A percentile compares a stretch with the other conserved stretches of the same genome.
phyloP scores from a whole-genome alignment of 2,329 filamentous ascomycete genomes.

The Huntiella omanensis region DNA sequence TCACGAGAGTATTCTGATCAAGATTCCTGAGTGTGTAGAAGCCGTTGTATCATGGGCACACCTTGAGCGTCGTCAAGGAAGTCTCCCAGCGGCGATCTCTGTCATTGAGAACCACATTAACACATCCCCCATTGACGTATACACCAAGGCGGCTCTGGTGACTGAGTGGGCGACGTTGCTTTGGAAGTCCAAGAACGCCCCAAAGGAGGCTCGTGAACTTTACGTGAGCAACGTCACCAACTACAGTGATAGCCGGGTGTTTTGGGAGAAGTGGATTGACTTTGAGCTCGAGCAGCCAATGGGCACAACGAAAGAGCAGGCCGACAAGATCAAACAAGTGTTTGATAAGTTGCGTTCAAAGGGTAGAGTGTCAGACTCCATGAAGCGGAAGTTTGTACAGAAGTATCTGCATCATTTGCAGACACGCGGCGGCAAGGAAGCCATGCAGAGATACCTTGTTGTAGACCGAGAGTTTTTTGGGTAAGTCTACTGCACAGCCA shows the following conservation, averaged over 20 bases:
- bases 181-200: constrained; percentile 71
- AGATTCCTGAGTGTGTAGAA: constrained; percentile 66
- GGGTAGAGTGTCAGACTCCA: constrained; percentile 46
- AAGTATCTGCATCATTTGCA: constrained; percentile 71
- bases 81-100: constrained; percentile 66
- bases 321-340: constrained; percentile 61
- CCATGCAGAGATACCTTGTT: constrained; percentile 69
- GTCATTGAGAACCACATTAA: constrained; percentile 70
- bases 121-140: constrained; percentile 48
- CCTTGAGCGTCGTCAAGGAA: constrained; percentile 62
- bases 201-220: constrained; percentile 63
- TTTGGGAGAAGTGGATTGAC: constrained; percentile 76
- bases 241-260: constrained; percentile 68
- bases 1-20: constrained; percentile 58
- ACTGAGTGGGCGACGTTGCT: constrained; percentile 74
- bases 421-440: constrained; percentile 60
- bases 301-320: constrained; percentile 45
- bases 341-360: constrained; percentile 56
- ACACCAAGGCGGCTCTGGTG: constrained; percentile 70
- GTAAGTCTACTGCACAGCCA: constrained; percentile 24
- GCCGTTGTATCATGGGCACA: constrained; percentile 80
- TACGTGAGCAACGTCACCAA: constrained; percentile 68
- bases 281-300: constrained; percentile 79
- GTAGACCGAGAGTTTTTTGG: constrained; percentile 80
- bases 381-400: constrained; percentile 57